Conservation (phyloP, 805 yeast genomes). For the Starmerella bombicola region DNA sequence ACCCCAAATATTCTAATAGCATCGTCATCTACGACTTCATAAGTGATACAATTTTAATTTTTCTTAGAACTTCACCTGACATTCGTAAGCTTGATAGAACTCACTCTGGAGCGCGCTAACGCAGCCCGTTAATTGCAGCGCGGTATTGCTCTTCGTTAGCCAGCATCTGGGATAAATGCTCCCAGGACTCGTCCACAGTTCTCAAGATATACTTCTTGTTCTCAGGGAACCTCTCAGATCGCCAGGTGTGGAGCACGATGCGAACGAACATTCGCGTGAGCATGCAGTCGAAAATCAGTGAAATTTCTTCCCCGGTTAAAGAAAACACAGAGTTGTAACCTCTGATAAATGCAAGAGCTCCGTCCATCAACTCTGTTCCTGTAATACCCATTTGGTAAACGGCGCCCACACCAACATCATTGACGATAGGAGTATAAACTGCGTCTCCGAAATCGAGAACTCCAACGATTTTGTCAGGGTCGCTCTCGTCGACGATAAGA, state of each 20-base stretch:
- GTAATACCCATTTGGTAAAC: slow-evolving; percentile 11
- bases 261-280: slow-evolving; percentile 11
- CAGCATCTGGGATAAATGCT: slow-evolving; percentile 2
- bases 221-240: slow-evolving; percentile 12
- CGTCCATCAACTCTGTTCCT: slow-evolving; percentile 5
- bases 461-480: slow-evolving; percentile 5
- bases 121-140: no score
- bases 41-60: no score
- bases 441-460: slow-evolving; percentile 15
- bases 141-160: slow-evolving; percentile 2
- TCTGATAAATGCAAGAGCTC: slow-evolving; percentile 9
- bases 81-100: no score
- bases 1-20: no score
- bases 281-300: slow-evolving; percentile 9
- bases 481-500: slow-evolving; percentile 4
- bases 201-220: slow-evolving; percentile 8
- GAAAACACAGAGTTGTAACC: slow-evolving; percentile 10
- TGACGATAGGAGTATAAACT: slow-evolving; percentile 10
- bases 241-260: slow-evolving; percentile 2
- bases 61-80: no score
- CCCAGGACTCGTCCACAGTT: slow-evolving; percentile 3
- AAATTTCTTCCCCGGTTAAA: slow-evolving; percentile 6
- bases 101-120: no score
- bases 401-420: slow-evolving; percentile 14
- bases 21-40: no score